Percentiles rank a stretch among this genome's conserved stretches.
phyloP scores from a whole-genome alignment of 2,329 filamentous ascomycete species.

The Calonectria pteridis region DNA sequence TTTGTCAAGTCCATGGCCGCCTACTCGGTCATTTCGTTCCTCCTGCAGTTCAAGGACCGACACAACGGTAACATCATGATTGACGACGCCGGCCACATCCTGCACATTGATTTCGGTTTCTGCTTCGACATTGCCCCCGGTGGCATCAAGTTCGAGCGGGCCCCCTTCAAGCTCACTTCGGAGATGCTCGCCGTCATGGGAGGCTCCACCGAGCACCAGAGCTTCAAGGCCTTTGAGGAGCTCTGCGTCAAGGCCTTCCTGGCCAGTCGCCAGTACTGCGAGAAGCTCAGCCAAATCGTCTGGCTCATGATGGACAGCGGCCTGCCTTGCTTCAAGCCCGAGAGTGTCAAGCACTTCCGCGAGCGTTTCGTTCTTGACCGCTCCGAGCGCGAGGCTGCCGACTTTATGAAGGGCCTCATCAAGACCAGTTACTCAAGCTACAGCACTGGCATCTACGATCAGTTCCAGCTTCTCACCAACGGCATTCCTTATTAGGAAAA shows the following conservation, averaged over 20 bases:
- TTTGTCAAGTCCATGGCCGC: constrained; percentile 99
- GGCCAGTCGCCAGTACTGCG: constrained; percentile 85
- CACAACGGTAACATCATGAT: constrained; percentile 99
- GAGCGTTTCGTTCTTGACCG: constrained; percentile 94
- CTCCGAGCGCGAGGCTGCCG: constrained; percentile 91
- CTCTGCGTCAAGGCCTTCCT: constrained; percentile 96
- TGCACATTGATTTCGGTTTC: constrained; percentile 99
- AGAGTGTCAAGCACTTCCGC: constrained; percentile 91
- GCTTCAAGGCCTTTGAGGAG: constrained; percentile 97
- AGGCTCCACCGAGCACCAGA: constrained; percentile 83
- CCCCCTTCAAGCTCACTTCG: constrained; percentile 95
- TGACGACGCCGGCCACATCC: constrained; percentile 94
- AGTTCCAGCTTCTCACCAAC: constrained; percentile 97
- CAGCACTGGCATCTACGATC: constrained; percentile 95
- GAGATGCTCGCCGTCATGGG: constrained; percentile 99
- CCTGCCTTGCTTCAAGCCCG: constrained; percentile 96
- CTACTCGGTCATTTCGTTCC: constrained; percentile 95
- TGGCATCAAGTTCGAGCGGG: constrained; percentile 96
- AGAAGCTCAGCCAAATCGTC: constrained; percentile 91
- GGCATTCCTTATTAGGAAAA: constrained; percentile 88
- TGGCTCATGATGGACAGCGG: constrained; percentile 96
- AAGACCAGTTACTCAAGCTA: constrained; percentile 92
- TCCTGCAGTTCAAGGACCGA: constrained; percentile 98
- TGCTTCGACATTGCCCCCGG: constrained; percentile 99
- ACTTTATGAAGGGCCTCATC: constrained; percentile 91